A percentile compares a stretch with the other conserved stretches of the same genome.
These are phyloP conservation scores for Fusarium sp. DNA, from an alignment of 2,329 filamentous ascomycete species.

Conservation along the genomic window DNA sequence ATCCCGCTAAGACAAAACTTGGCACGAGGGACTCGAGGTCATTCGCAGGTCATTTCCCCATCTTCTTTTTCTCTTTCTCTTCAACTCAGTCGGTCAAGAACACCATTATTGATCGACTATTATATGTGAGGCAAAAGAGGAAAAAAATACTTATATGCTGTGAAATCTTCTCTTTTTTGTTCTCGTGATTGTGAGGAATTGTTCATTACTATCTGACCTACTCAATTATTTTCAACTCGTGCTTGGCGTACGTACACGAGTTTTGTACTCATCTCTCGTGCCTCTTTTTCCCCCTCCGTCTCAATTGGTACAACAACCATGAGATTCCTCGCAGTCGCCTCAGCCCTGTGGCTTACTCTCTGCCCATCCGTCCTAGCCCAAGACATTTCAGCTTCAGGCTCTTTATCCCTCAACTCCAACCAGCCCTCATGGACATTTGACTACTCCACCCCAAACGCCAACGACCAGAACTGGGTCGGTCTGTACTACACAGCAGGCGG, in stretches of 20 bases:
- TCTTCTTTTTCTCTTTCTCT: not conserved
- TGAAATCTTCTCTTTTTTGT: not conserved
- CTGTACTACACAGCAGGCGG: constrained; percentile 50
- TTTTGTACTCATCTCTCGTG: constrained; percentile 1
- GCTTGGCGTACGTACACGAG: constrained; percentile 9
- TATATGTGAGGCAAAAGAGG: not conserved
- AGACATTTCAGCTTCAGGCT: constrained; percentile 19
- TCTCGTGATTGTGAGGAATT: not conserved
- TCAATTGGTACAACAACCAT: constrained; percentile 17
- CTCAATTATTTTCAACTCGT: constrained; percentile 1
- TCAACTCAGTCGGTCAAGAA: not conserved
- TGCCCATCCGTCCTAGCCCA: constrained; percentile 20
- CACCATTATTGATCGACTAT: not conserved
- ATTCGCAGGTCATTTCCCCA: constrained; percentile 3
- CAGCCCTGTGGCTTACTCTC: constrained; percentile 31
- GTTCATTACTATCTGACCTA: not conserved
- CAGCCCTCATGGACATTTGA: constrained; percentile 48
- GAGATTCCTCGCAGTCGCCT: constrained; percentile 23
- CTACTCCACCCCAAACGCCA: constrained; percentile 48
- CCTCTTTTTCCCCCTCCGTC: not conserved
- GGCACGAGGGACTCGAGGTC: constrained; percentile 6
- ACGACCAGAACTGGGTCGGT: constrained; percentile 53
- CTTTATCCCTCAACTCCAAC: constrained; percentile 30
- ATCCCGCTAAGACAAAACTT: constrained; percentile 6
- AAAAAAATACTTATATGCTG: constrained; percentile 7